Evolutionary conservation across 352 stramenopile genomes (phyloP), one percentile per base, ranked within the genome.

Genomic region (Pythium brachiatum): DNA sequence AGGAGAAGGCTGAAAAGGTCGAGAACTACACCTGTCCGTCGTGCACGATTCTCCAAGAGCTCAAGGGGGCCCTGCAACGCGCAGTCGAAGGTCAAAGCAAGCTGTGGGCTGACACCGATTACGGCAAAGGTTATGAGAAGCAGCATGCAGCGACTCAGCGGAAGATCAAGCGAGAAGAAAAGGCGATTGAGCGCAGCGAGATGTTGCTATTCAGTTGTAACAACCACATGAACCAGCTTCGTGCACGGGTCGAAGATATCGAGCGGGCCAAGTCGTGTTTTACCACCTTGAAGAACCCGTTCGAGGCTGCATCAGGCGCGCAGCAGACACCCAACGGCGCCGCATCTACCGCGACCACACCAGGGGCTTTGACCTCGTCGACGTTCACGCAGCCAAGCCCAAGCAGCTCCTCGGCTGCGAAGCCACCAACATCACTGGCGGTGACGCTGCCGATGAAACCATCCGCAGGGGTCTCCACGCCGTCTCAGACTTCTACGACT

Each of bases 1-100:
- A 96, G 67, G 89, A 97, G 34, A 96, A 97, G 66, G 94, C 89
- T 0, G 92, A 98, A 61, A 98, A 97, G 53, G 87, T 96, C n/a
- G 94, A 98, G 44, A 95, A 98, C 53, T 98, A 98, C 71, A 94
- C 94, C 0, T 98, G 95, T 64, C 82, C 97, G 27, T 96, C 92
- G 20, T 98, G 95, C 67, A 90, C 72, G n/a, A 89, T 96, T 53
- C 77, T 97, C n/a, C 79, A 92, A 60, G 81, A 96, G 15, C 89
- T 97, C 47, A 74, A 85, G 50, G 66, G 64, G 13, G 82, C 88
- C 60, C 66, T 96, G 13, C 58, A 76, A 1, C 73, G 76, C 32
- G 74, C 79, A 31, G 75, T 77, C 26, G 68, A 69, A 16, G 73
- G 85, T 34, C 79, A 96, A 43, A 70, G 68, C 9, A 96, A 81